Conservation (phyloP, 768 basidiomycete species). For the Fomitopsis serialis region DNA sequence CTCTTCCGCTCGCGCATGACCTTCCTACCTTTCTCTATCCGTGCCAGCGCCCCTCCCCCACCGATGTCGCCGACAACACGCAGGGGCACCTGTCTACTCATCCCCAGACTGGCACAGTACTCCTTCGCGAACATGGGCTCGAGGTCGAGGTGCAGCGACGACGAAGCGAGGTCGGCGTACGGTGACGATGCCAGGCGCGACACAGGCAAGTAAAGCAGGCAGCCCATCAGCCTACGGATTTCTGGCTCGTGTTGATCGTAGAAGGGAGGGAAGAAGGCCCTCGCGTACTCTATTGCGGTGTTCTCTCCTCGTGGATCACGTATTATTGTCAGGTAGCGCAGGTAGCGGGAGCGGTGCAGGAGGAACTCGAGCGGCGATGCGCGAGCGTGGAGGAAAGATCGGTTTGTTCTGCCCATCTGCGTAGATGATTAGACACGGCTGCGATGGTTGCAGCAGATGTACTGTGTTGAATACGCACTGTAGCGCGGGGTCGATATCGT, state of each 20-base stretch:
- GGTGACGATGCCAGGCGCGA: conserved; percentile 61
- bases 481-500: conserved; percentile 75
- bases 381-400: conserved; percentile 57
- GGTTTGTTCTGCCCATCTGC: conserved; percentile 78
- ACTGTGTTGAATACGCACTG: conserved; percentile 44
- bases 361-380: conserved; percentile 84
- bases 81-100: conserved; percentile 86
- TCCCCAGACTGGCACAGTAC: conserved; percentile 80
- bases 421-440: background rate
- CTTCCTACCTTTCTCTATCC: conserved; percentile 90
- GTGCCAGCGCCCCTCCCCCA: conserved; percentile 82
- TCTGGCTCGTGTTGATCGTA: conserved; percentile 56
- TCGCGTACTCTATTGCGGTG: conserved; percentile 73
- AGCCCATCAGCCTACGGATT: conserved; percentile 65
- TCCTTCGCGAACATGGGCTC: conserved; percentile 84
- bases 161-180: conserved; percentile 70
- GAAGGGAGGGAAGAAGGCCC: conserved; percentile 56
- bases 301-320: conserved; percentile 49
- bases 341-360: conserved; percentile 87
- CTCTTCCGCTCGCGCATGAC: conserved; percentile 92
- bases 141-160: conserved; percentile 70
- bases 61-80: conserved; percentile 91
- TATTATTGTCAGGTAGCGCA: conserved; percentile 71
- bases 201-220: conserved; percentile 66
- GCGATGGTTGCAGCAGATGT: background rate